Evolutionary conservation across 768 basidiomycete genomes (phyloP).

Genomic region (Trametes cubensis): DNA sequence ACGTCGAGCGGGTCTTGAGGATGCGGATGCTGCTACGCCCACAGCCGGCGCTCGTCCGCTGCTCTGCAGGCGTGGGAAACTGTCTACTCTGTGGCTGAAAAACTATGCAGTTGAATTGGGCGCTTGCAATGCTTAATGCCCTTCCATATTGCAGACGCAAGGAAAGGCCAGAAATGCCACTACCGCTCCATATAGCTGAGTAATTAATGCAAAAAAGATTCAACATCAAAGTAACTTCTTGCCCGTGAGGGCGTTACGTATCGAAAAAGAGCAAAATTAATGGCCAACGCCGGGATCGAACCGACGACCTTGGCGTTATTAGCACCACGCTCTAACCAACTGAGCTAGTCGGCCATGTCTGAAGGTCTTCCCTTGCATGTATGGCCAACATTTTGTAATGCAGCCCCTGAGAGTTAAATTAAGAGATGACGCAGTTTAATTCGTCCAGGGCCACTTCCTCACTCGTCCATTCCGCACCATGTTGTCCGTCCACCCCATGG

Average conservation of each 20-base stretch:
- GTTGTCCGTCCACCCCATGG: slow-evolving; percentile 1
- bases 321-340: slow-evolving; percentile 93
- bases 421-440: slow-evolving; percentile 9
- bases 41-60: slow-evolving; percentile 4
- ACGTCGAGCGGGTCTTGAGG: slow-evolving; percentile 32
- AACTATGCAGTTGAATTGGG: slow-evolving; percentile 32
- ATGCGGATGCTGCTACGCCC: slow-evolving; percentile 10
- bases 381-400: no score
- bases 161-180: neutral
- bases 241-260: no score
- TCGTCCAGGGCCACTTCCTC: neutral
- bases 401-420: no score
- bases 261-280: neutral
- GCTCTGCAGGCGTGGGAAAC: slow-evolving; percentile 18
- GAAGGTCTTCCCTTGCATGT: no score
- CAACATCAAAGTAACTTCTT: no score
- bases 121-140: no score
- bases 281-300: slow-evolving; percentile 22
- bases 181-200: no score
- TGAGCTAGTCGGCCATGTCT: slow-evolving; percentile 88
- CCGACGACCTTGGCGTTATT: slow-evolving; percentile 44
- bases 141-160: no score
- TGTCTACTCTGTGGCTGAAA: slow-evolving; percentile 29
- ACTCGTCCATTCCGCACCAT: slow-evolving; percentile 11
- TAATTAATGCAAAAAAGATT: no score